These are phyloP conservation scores for Hexamita inflata DNA, from an alignment of 208 protist genomes.

Conservation along the genomic window DNA sequence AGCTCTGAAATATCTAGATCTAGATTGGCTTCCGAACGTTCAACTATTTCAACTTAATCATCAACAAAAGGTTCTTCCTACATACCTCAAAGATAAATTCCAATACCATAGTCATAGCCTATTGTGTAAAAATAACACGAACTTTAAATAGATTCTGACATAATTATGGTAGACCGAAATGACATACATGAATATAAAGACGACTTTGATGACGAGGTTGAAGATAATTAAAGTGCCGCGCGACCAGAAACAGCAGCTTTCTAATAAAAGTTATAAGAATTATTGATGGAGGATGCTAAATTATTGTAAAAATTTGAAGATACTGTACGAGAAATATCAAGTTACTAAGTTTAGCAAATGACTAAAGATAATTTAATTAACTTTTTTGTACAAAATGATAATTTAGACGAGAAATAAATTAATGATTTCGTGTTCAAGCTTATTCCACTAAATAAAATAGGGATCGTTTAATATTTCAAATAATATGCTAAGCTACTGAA, in stretches of 20 bases:
- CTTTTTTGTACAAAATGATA: neutral
- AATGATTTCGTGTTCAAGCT: neutral
- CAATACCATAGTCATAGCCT: neutral
- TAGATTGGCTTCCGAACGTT: neutral
- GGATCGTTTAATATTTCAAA: neutral
- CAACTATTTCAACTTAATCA: neutral
- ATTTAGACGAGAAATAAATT: neutral
- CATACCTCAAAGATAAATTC: neutral
- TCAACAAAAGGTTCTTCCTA: neutral
- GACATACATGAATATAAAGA: neutral
- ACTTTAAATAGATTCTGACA: neutral
- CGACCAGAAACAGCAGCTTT: neutral
- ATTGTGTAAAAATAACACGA: neutral
- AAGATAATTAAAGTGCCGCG: neutral
- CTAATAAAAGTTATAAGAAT: neutral
- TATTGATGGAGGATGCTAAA: neutral
- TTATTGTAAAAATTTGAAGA: no score
- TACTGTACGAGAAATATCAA: no score
- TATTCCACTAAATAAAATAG: constrained; percentile 7
- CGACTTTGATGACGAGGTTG: constrained; percentile 11
- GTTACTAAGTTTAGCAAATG: neutral
- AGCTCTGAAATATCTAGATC: neutral
- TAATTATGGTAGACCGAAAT: neutral
- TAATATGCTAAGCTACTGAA: neutral
- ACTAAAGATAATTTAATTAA: neutral